Conservation (phyloP, 192 early-diverging fungal species). For the Backusella morwellensis region DNA sequence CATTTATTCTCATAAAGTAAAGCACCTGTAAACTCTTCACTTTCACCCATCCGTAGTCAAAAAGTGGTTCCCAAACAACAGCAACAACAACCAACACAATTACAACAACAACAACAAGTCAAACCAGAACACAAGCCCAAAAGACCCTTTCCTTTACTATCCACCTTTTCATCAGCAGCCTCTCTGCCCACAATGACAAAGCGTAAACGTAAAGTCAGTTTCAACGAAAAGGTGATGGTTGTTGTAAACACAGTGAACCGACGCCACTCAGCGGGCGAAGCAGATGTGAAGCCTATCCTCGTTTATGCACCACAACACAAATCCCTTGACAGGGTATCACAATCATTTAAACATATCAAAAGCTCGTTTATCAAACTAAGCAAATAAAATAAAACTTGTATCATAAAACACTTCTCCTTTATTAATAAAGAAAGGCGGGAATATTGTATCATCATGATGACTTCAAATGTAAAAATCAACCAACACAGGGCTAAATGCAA, state of each 20-base stretch:
- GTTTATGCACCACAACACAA: neutral
- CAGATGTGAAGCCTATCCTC: neutral
- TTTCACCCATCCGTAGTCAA: neutral
- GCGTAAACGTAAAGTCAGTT: conserved; percentile 3
- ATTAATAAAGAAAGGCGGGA: neutral
- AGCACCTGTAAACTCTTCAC: neutral
- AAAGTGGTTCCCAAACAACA: neutral
- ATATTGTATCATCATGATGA: neutral
- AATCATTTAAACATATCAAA: neutral
- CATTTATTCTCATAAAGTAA: neutral
- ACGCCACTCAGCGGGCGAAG: neutral
- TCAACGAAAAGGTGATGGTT: conserved; percentile 3
- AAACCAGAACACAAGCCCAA: neutral
- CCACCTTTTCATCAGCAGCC: neutral
- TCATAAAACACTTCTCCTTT: neutral
- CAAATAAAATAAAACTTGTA: neutral
- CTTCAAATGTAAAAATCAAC: neutral
- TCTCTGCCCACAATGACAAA: neutral
- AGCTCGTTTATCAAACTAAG: neutral
- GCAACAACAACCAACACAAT: neutral
- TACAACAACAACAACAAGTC: neutral
- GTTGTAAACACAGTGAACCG: neutral
- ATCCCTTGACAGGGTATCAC: neutral
- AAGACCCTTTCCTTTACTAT: conserved; percentile 5
- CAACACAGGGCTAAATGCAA: neutral